Percentiles rank a stretch among this genome's conserved stretches.
Evolutionary conservation across 2,329 filamentous ascomycete species (phyloP).

Genomic region (Chaetomiaceae sp.): DNA sequence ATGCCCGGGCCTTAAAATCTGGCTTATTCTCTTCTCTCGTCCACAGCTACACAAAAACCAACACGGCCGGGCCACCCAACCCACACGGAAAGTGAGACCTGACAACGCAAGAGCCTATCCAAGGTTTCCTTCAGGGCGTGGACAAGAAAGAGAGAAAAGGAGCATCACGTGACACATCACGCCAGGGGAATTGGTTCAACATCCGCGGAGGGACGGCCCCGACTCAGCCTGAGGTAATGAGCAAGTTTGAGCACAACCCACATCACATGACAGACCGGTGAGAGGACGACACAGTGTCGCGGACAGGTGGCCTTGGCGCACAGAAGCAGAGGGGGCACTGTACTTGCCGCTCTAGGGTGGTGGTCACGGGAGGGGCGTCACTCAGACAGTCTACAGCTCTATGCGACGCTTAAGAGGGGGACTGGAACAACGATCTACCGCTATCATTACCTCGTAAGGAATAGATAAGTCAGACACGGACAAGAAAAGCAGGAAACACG

Average conservation of each 20-base stretch:
- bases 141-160: not conserved
- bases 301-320: not conserved
- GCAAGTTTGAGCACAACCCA: slow-evolving; percentile 23
- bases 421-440: slow-evolving; percentile 3
- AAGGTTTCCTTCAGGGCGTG: too few species aligned
- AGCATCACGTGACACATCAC: slow-evolving; percentile 24
- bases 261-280: slow-evolving; percentile 30
- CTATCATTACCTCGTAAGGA: not conserved
- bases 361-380: not conserved
- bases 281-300: slow-evolving; percentile 3
- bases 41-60: too few species aligned
- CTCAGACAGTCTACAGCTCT: not conserved
- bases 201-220: too few species aligned
- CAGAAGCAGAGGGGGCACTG: not conserved
- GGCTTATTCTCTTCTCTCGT: too few species aligned
- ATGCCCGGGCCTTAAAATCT: too few species aligned
- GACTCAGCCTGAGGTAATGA: too few species aligned
- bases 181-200: not conserved
- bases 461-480: not conserved
- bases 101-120: too few species aligned
- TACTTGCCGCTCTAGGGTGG: not conserved
- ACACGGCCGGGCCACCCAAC: too few species aligned
- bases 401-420: too few species aligned
- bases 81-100: not conserved
- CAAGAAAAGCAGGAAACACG: slow-evolving; percentile 3